Conservation (phyloP, 2,329 filamentous ascomycete genomes). For the Calonectria naviculata region DNA sequence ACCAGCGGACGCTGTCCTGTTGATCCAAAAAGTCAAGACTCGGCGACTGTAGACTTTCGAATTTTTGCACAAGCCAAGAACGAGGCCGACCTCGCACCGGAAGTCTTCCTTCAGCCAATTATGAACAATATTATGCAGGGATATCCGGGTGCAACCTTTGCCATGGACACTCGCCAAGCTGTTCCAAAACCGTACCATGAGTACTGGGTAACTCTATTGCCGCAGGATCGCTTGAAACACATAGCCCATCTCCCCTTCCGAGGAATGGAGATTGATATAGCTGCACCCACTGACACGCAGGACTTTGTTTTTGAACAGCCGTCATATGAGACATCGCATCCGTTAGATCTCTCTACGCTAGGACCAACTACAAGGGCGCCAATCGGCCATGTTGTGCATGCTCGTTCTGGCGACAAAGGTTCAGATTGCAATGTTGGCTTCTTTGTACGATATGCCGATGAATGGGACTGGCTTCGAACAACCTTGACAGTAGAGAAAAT, state of each 20-base stretch:
- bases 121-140: conserved; percentile 52
- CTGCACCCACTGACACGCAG: conserved; percentile 25
- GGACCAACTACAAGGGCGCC: conserved; percentile 33
- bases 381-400: conserved; percentile 37
- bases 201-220: conserved; percentile 30
- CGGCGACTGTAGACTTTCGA: conserved; percentile 57
- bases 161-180: conserved; percentile 49
- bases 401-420: conserved; percentile 30
- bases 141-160: conserved; percentile 53
- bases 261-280: conserved; percentile 19
- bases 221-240: conserved; percentile 29
- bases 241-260: conserved; percentile 26
- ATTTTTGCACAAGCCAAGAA: conserved; percentile 55
- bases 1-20: conserved; percentile 50
- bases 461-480: conserved; percentile 4
- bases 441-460: neutral
- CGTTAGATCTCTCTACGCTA: conserved; percentile 15
- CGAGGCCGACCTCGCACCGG: neutral
- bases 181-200: conserved; percentile 30
- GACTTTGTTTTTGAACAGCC: conserved; percentile 29
- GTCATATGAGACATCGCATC: conserved; percentile 31
- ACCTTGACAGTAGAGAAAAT: neutral
- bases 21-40: conserved; percentile 51
- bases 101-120: neutral
- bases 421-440: neutral